These are phyloP conservation scores for Viola odorata DNA, from an alignment of 345 rosid species.

Conservation along the genomic window DNA sequence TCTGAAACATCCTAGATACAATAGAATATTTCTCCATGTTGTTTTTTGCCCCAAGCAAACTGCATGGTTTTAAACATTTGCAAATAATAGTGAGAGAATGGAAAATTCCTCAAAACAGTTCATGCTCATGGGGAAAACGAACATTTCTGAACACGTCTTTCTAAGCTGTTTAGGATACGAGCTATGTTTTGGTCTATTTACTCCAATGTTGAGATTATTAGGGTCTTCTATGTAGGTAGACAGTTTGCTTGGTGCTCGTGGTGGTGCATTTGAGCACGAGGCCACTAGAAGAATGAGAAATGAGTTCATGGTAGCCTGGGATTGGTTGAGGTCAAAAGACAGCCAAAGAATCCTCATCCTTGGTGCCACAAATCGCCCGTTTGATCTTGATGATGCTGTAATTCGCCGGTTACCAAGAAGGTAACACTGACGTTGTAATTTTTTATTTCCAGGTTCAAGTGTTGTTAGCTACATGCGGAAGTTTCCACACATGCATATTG, in stretches of 20 bases:
- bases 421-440: constrained; percentile 24
- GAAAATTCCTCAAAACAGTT: no score
- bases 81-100: no score
- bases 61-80: no score
- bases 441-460: not conserved
- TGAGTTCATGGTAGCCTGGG: constrained; percentile 99
- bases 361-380: constrained; percentile 97
- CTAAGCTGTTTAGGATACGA: no score
- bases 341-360: constrained; percentile 94
- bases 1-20: no score
- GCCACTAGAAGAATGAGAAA: constrained; percentile 99
- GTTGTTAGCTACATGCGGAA: not conserved
- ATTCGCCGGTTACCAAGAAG: constrained; percentile 97
- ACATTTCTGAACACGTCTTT: no score
- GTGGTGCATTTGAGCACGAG: constrained; percentile 89
- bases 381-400: constrained; percentile 98
- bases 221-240: constrained; percentile 51
- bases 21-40: no score
- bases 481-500: not conserved
- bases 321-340: constrained; percentile 90
- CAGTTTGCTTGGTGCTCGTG: constrained; percentile 97
- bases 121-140: no score
- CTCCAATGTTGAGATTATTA: not conserved
- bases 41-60: no score
- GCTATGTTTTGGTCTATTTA: no score